These are phyloP conservation scores for Paspalum notatum DNA, from an alignment of 176 grass and related monocot genomes.

Conservation along the genomic window DNA sequence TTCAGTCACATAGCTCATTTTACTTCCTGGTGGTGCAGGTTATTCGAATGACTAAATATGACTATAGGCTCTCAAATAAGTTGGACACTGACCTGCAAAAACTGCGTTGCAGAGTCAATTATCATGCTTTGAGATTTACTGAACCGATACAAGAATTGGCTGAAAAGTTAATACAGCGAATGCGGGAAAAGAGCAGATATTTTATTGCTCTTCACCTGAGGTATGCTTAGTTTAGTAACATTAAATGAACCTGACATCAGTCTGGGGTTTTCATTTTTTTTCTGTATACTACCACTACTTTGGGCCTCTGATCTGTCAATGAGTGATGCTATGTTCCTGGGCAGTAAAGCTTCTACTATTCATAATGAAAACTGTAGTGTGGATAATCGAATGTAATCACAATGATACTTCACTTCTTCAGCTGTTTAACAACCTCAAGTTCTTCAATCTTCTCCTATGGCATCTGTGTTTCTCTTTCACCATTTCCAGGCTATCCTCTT, in stretches of 20 bases:
- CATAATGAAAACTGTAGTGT: background rate
- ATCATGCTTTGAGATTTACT: slow-evolving; percentile 85
- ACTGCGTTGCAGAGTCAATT: slow-evolving; percentile 89
- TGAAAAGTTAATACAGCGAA: slow-evolving; percentile 66
- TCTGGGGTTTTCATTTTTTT: slow-evolving; percentile 33
- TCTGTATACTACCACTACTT: slow-evolving; percentile 2
- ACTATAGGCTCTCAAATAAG: slow-evolving; percentile 93
- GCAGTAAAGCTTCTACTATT: slow-evolving; percentile 1
- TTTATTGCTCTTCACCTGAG: slow-evolving; percentile 99
- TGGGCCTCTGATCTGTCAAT: slow-evolving; percentile 14
- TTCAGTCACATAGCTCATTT: slow-evolving; percentile 34
- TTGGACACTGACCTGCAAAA: slow-evolving; percentile 90
- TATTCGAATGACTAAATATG: slow-evolving; percentile 92
- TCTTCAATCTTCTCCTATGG: background rate
- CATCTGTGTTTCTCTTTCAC: slow-evolving; percentile 6
- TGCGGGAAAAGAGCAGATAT: slow-evolving; percentile 75
- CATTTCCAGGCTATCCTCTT: slow-evolving; percentile 5
- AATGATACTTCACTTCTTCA: slow-evolving; percentile 1
- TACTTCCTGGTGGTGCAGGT: slow-evolving; percentile 61
- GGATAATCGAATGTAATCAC: background rate
- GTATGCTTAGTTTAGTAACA: slow-evolving; percentile 37
- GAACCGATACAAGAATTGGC: slow-evolving; percentile 79
- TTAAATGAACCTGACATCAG: slow-evolving; percentile 19
- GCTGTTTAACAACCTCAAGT: background rate
- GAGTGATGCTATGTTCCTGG: background rate